Percentiles rank a stretch among this genome's conserved stretches.
These are phyloP conservation scores for Alloteropsis semialata DNA, from an alignment of 176 grass and related monocot species.

Conservation along the genomic window DNA sequence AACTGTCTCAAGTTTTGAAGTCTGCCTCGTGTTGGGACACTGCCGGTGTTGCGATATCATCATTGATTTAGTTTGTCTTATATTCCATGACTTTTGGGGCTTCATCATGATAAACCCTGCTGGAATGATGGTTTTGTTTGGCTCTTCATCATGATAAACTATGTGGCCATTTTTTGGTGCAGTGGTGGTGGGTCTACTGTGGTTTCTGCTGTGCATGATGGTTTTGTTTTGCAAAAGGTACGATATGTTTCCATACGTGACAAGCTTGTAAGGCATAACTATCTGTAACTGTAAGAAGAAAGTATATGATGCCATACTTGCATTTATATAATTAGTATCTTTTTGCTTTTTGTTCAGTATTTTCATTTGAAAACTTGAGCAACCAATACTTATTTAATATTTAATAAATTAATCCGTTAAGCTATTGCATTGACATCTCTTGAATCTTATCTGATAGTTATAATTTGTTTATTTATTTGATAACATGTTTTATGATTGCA, in stretches of 20 bases:
- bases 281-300: neutral
- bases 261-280: neutral
- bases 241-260: conserved; percentile 10
- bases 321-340: conserved; percentile 1
- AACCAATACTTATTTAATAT: neutral
- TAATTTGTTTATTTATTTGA: neutral
- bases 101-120: neutral
- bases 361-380: conserved; percentile 3
- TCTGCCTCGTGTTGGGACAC: neutral
- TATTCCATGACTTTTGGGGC: conserved; percentile 1
- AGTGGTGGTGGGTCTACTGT: conserved; percentile 95
- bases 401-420: neutral
- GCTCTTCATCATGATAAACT: neutral
- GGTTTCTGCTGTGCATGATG: conserved; percentile 91
- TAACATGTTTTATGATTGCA: conserved; percentile 46
- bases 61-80: neutral
- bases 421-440: neutral
- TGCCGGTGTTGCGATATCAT: neutral
- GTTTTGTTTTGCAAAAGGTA: conserved; percentile 98
- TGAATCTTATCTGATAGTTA: neutral
- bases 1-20: neutral
- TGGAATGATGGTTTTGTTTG: too few species aligned
- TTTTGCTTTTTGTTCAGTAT: neutral
- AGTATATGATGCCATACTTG: neutral
- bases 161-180: conserved; percentile 39